Evolutionary conservation across 164 flowering plant species (phyloP), one percentile per base, ranked within the genome.

Genomic region (Brasenia schreberi): DNA sequence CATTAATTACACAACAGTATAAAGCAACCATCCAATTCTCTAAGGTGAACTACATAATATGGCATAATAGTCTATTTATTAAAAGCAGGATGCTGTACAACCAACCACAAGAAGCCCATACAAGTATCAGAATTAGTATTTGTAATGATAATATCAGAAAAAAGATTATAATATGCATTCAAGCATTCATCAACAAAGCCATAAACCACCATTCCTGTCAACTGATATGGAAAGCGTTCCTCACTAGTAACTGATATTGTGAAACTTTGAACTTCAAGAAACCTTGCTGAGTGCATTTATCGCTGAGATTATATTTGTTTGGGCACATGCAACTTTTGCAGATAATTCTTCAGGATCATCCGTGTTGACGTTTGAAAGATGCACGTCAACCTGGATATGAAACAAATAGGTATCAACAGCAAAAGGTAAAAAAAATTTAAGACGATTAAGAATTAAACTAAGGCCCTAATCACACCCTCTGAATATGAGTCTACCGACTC

Each of bases 241-340:
- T 9, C 4, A 19, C 10, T 5, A 66, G n/a, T 19, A 19, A 11
- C 60, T 12, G 60, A 4, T 58, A 58, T 14, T 18, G 16, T 58
- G 60, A 11, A 23, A 61, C 10, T 5, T 49, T 49, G 10, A 49
- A 14, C 56, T 9, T 49, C 16, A 5, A 68, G 39, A 43, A 33
- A 95, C 99, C 99, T 95, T 95, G 93, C 99, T 90, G 23, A 95
- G 86, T 52, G 97, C 82, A 83, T 90, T 95, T 33, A 95, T 87
- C 33, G 97, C 92, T 88, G 87, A 81, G 56, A 95, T 78, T 66
- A 84, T 81, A 71, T 88, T 92, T 78, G 39, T 33, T 33, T 90
- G 96, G 43, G 90, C 78, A 71, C 64, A 79, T 7, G 74, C 83
- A 67, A 95, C 74, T 72, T 80, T 84, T n/a, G 81, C 77, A 69